phyloP scores from a whole-genome alignment of 208 protist genomes.

The Plasmodiophora brassicae region DNA sequence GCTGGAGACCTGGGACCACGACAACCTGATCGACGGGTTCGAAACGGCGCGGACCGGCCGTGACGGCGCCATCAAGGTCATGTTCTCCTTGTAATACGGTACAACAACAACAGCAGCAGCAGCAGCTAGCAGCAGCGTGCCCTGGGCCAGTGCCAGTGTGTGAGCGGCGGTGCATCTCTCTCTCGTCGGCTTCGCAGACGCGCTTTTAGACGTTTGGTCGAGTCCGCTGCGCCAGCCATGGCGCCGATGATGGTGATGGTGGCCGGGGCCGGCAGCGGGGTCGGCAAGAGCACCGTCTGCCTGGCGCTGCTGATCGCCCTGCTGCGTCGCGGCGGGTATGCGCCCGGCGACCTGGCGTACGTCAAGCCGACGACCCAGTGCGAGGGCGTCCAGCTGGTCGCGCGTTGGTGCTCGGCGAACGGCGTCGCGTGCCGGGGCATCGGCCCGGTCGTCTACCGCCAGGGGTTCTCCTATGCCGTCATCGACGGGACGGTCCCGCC shows the following conservation, averaged over 20 bases:
- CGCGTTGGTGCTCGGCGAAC: not conserved
- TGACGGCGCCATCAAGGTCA: not conserved
- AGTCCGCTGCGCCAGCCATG: not conserved
- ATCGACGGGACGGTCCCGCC: not conserved
- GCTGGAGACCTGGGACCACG: not conserved
- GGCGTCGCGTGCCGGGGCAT: not conserved
- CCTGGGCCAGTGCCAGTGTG: too few relatives aligned
- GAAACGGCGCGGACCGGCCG: not conserved
- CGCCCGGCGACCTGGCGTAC: not conserved
- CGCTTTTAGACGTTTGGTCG: too few relatives aligned
- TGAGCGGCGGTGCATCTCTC: too few relatives aligned
- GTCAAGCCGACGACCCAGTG: slow-evolving; percentile 6
- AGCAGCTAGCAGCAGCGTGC: too few relatives aligned
- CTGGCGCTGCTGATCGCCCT: not conserved
- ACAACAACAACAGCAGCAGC: too few relatives aligned
- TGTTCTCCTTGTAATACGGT: not conserved
- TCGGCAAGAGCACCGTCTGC: not conserved
- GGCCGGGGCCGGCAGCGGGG: not conserved
- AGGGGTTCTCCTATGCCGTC: slow-evolving; percentile 15
- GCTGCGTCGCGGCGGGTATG: not conserved
- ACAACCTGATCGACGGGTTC: not conserved
- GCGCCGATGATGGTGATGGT: not conserved
- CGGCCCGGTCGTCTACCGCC: not conserved
- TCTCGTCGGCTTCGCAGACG: too few relatives aligned
- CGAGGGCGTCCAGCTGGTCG: not conserved